Evolutionary conservation across 202 grass and related monocot species (phyloP).

Genomic region (Bolboschoenoplectus hybrid): DNA sequence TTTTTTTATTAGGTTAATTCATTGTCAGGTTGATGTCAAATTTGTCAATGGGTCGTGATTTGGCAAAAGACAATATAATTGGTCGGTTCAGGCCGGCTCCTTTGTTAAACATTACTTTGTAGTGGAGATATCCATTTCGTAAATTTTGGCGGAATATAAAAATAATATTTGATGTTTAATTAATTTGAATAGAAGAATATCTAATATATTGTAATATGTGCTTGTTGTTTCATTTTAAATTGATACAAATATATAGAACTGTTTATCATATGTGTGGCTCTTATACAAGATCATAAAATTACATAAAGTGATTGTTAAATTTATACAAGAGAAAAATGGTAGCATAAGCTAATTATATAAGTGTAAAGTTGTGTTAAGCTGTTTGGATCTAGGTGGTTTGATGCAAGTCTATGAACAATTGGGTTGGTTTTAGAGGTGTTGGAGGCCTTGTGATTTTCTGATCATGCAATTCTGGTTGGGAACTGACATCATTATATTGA

Average conservation of each 20-base stretch:
- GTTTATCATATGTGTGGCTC: background rate
- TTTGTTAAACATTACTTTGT: conserved; percentile 42
- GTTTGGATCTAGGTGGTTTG: background rate
- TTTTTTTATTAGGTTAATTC: conserved; percentile 35
- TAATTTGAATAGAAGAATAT: conserved; percentile 11
- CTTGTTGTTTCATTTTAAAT: background rate
- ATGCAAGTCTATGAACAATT: background rate
- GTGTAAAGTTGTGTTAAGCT: background rate
- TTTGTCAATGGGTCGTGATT: background rate
- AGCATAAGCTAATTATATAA: background rate
- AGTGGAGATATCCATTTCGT: background rate
- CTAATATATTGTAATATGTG: background rate
- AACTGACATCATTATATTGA: background rate
- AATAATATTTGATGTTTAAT: conserved; percentile 13
- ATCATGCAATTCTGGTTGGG: background rate
- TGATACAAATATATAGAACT: background rate
- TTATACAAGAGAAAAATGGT: background rate
- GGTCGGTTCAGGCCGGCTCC: conserved; percentile 29
- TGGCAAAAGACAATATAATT: conserved; percentile 1
- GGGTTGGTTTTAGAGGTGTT: background rate
- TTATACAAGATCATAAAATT: background rate
- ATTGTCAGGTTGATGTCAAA: background rate
- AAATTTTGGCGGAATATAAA: conserved; percentile 5
- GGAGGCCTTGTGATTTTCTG: background rate
- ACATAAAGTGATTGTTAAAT: background rate